These are phyloP conservation scores for Phytophthora melonis DNA, from an alignment of 352 stramenopile genomes.

Conservation along the genomic window DNA sequence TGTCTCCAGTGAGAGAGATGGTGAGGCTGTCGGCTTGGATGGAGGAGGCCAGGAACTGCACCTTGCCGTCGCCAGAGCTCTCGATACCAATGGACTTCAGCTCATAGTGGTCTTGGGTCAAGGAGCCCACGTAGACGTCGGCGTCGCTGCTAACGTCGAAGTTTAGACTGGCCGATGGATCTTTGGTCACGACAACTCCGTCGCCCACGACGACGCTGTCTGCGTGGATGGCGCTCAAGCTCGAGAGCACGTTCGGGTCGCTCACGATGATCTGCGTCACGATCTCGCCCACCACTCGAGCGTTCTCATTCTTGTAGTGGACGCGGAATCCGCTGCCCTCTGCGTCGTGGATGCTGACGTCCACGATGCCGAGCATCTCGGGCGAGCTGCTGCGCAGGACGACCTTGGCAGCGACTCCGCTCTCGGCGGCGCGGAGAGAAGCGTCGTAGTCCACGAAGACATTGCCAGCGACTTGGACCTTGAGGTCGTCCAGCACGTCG, in stretches of 20 bases:
- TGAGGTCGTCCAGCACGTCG: slow-evolving; percentile 31
- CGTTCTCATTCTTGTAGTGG: slow-evolving; percentile 58
- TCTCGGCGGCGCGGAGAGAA: slow-evolving; percentile 22
- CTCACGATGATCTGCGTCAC: slow-evolving; percentile 44
- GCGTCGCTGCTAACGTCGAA: slow-evolving; percentile 33
- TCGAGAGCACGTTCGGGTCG: slow-evolving; percentile 32
- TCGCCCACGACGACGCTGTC: slow-evolving; percentile 46
- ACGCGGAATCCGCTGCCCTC: slow-evolving; percentile 39
- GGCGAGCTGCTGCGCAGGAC: slow-evolving; percentile 38
- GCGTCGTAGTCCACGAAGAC: slow-evolving; percentile 55
- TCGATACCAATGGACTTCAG: slow-evolving; percentile 25
- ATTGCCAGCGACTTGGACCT: slow-evolving; percentile 41
- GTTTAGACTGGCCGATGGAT: slow-evolving; percentile 34
- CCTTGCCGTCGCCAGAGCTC: slow-evolving; percentile 25
- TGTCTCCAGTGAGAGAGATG: slow-evolving; percentile 23
- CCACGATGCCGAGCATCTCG: slow-evolving; percentile 42
- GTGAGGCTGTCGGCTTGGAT: slow-evolving; percentile 26
- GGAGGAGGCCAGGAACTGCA: slow-evolving; percentile 36
- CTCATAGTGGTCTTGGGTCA: slow-evolving; percentile 13
- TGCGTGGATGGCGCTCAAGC: slow-evolving; percentile 8
- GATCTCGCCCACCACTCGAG: slow-evolving; percentile 33
- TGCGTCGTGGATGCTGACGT: slow-evolving; percentile 38
- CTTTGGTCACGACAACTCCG: slow-evolving; percentile 45
- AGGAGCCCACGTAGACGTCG: slow-evolving; percentile 29
- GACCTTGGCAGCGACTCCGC: slow-evolving; percentile 34